Conservation (phyloP, 257 asterid species). For the Leptodermis oblonga region DNA sequence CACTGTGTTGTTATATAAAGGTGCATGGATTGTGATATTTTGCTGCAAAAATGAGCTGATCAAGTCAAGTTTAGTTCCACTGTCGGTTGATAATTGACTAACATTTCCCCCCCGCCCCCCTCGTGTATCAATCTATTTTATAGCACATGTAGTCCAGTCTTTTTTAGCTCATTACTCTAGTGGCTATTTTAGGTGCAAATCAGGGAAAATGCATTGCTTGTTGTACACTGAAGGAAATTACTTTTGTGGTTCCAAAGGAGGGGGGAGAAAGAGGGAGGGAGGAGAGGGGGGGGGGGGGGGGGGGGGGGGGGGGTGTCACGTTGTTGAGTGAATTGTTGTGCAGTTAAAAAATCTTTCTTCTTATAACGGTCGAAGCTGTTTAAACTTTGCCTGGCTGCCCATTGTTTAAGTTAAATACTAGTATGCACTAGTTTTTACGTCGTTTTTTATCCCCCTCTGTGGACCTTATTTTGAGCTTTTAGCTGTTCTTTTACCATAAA, state of each 20-base stretch:
- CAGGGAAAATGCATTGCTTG: not conserved
- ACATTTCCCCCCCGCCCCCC: not conserved
- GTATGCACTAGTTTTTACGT: too few relatives aligned
- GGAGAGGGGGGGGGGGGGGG: too few relatives aligned
- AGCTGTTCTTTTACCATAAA: too few relatives aligned
- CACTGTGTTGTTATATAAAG: too few relatives aligned
- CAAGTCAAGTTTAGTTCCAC: slow-evolving; percentile 4
- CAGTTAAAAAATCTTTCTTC: not conserved
- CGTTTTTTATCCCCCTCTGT: too few relatives aligned
- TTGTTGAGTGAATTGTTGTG: not conserved
- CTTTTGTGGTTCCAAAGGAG: not conserved
- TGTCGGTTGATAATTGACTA: not conserved
- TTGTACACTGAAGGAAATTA: slow-evolving; percentile 1
- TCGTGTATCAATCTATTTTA: not conserved
- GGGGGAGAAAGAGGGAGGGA: too few relatives aligned
- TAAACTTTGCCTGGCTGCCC: not conserved
- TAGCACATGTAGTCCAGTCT: slow-evolving; percentile 7
- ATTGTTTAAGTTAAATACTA: too few relatives aligned
- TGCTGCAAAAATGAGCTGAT: not conserved
- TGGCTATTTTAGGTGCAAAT: slow-evolving; percentile 11
- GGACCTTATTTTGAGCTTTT: too few relatives aligned
- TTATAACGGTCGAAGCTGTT: not conserved
- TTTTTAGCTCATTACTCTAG: slow-evolving; percentile 1
- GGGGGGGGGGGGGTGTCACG: not conserved
- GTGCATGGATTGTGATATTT: not conserved